Conservation (phyloP, 257 asterid genomes). For the Rhazya stricta region DNA sequence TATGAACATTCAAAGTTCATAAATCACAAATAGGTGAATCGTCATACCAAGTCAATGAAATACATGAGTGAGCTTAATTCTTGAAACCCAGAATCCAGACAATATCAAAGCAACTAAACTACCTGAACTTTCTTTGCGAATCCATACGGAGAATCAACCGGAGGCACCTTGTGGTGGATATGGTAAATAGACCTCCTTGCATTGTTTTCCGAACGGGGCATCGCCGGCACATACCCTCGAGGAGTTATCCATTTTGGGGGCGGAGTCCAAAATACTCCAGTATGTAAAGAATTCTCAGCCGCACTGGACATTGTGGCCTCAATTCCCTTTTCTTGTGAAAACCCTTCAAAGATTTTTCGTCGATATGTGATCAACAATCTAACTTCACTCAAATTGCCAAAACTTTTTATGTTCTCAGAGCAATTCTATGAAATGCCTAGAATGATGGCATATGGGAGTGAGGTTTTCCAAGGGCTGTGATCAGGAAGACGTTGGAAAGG, state of each 20-base stretch:
- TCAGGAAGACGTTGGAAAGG: too few species aligned
- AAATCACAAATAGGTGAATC: neutral
- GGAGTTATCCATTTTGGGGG: slow-evolving; percentile 4
- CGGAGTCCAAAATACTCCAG: neutral
- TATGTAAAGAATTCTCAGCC: neutral
- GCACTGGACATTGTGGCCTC: neutral
- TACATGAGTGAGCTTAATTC: neutral
- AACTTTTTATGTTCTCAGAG: neutral
- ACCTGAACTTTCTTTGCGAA: slow-evolving; percentile 93
- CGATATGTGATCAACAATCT: neutral
- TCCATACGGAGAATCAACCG: slow-evolving; percentile 84
- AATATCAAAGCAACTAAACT: neutral
- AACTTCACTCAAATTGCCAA: neutral
- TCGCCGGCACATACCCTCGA: slow-evolving; percentile 13
- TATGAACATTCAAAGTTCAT: neutral
- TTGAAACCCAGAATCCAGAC: neutral
- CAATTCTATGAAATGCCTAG: neutral
- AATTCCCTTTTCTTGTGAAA: neutral
- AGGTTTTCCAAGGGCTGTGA: too few species aligned
- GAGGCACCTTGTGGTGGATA: slow-evolving; percentile 71
- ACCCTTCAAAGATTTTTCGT: neutral
- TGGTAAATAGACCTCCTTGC: slow-evolving; percentile 46
- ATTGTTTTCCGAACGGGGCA: slow-evolving; percentile 53
- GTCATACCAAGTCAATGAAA: neutral
- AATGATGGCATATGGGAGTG: too few species aligned